Percentiles rank a stretch among this genome's conserved stretches.
phyloP scores from a whole-genome alignment of 2,329 filamentous ascomycete species.

The Paracamarosporium sp. region DNA sequence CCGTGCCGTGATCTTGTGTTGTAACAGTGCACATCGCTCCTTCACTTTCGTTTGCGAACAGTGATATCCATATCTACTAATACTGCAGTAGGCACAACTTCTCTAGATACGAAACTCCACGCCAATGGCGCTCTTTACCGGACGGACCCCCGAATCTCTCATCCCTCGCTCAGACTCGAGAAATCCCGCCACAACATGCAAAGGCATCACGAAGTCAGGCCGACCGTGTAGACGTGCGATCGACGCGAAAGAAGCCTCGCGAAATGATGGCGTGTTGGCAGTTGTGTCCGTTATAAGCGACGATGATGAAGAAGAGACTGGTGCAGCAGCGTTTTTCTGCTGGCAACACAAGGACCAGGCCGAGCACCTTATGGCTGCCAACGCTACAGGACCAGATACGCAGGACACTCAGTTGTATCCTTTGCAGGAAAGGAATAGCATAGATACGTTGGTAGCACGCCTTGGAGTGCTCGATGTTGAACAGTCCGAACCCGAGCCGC shows the following conservation, averaged over 20 bases:
- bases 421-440: constrained; percentile 72
- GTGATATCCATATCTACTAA: background rate
- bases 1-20: constrained; percentile 1
- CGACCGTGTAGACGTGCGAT: constrained; percentile 80
- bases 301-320: constrained; percentile 61
- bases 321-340: constrained; percentile 74
- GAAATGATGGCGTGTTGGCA: constrained; percentile 49
- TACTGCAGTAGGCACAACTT: background rate
- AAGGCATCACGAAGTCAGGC: constrained; percentile 84
- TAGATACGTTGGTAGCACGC: constrained; percentile 85
- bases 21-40: constrained; percentile 4
- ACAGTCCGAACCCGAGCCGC: constrained; percentile 44
- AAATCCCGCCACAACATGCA: constrained; percentile 83
- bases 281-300: constrained; percentile 46
- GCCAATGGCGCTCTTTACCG: constrained; percentile 31
- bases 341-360: constrained; percentile 97
- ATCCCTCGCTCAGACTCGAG: constrained; percentile 83
- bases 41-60: constrained; percentile 1
- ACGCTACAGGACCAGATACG: constrained; percentile 22
- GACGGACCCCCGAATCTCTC: constrained; percentile 76
- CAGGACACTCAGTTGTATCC: constrained; percentile 58
- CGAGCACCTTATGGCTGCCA: constrained; percentile 41
- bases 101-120: background rate
- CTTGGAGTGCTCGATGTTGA: constrained; percentile 76
- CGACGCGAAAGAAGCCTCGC: constrained; percentile 52